phyloP scores from a whole-genome alignment of 1,284 basidiomycete species.

The Bjerkandera adusta region DNA sequence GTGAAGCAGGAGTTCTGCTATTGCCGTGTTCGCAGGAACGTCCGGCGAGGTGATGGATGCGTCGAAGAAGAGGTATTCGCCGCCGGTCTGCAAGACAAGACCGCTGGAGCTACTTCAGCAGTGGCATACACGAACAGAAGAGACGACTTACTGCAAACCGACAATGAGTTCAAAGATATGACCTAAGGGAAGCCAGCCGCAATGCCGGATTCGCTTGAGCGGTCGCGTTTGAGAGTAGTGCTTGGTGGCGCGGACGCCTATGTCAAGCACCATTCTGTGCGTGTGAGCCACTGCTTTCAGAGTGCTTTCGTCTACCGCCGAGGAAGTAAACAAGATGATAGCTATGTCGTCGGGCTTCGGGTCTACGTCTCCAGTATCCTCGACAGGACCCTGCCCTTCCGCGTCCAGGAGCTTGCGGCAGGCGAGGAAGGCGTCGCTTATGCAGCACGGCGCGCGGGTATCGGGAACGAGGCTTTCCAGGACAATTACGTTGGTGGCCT shows the following conservation, averaged over 20 bases:
- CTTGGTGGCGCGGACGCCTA: background rate
- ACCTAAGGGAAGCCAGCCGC: constrained; percentile 20
- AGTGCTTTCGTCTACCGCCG: constrained; percentile 14
- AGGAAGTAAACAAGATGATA: constrained; percentile 19
- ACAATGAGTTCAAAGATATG: constrained; percentile 19
- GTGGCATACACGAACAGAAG: background rate
- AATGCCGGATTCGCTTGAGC: constrained; percentile 14
- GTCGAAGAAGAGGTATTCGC: constrained; percentile 19
- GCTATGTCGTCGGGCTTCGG: background rate
- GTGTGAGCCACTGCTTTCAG: constrained; percentile 19
- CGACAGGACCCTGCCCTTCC: too few species aligned
- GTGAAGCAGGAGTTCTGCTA: constrained; percentile 12
- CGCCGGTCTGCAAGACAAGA: constrained; percentile 15
- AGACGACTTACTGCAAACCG: constrained; percentile 15
- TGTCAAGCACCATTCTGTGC: constrained; percentile 14
- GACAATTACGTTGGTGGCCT: background rate
- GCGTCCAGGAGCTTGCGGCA: background rate
- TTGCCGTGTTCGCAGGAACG: constrained; percentile 2
- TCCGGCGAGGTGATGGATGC: constrained; percentile 13
- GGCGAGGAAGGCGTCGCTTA: background rate
- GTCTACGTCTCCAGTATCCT: background rate
- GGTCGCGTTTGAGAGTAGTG: background rate
- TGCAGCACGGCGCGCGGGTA: too few species aligned
- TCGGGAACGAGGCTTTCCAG: background rate
- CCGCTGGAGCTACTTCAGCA: constrained; percentile 5